These are phyloP conservation scores for Penicillium lagena DNA, from an alignment of 495 filamentous ascomycete genomes.

Conservation along the genomic window DNA sequence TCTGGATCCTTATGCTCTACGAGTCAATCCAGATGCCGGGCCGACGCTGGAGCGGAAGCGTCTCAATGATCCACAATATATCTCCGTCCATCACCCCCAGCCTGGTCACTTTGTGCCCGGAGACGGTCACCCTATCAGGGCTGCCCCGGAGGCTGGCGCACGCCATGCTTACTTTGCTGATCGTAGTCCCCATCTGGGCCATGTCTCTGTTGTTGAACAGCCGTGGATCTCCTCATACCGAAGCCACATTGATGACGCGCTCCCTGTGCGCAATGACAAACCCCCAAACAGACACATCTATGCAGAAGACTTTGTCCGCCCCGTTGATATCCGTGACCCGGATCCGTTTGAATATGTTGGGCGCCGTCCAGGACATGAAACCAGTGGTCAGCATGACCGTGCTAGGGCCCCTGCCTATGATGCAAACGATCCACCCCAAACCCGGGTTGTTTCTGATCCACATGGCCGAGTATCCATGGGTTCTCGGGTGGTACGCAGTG, in stretches of 20 bases:
- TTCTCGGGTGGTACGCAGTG: slow-evolving; percentile 3
- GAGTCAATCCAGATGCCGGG: slow-evolving; percentile 9
- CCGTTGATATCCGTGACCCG: slow-evolving; percentile 24
- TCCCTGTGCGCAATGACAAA: slow-evolving; percentile 8
- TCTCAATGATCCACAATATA: slow-evolving; percentile 8
- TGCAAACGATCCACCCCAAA: slow-evolving; percentile 9
- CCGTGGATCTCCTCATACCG: slow-evolving; percentile 5
- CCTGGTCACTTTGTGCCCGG: slow-evolving; percentile 8
- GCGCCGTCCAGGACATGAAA: slow-evolving; percentile 12
- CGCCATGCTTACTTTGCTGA: slow-evolving; percentile 13
- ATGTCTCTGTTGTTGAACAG: slow-evolving; percentile 4
- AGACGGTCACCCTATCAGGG: slow-evolving; percentile 12
- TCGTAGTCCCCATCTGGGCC: slow-evolving; percentile 12
- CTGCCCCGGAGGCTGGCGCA: slow-evolving; percentile 3
- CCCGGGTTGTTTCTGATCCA: slow-evolving; percentile 5
- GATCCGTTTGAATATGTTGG: slow-evolving; percentile 14
- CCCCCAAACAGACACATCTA: slow-evolving; percentile 21
- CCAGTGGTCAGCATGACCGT: slow-evolving; percentile 9
- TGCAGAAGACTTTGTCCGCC: slow-evolving; percentile 34
- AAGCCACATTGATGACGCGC: slow-evolving; percentile 8
- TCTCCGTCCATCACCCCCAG: slow-evolving; percentile 3
- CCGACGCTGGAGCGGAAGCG: slow-evolving; percentile 10
- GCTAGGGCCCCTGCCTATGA: slow-evolving; percentile 6
- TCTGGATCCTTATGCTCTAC: slow-evolving; percentile 5
- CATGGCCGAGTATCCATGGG: slow-evolving; percentile 7